phyloP scores from a whole-genome alignment of 108 stramenopile species.

The Cyclotella cryptica region DNA sequence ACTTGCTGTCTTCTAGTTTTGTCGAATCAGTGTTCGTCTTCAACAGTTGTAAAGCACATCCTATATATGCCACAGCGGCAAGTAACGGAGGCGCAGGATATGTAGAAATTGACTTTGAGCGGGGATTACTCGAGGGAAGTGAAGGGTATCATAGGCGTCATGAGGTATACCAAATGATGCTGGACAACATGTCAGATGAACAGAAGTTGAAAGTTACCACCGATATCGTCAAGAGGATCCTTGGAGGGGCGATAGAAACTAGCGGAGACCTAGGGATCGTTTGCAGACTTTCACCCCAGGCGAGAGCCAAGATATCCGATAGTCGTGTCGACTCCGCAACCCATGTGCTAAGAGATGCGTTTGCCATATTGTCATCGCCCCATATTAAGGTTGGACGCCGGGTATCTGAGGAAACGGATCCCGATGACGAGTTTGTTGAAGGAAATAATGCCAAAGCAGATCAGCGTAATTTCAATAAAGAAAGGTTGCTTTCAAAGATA shows the following conservation, averaged over 20 bases:
- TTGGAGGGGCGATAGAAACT: slow-evolving; percentile 74
- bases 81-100: slow-evolving; percentile 74
- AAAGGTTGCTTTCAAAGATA: slow-evolving; percentile 84
- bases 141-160: slow-evolving; percentile 59
- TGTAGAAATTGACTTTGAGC: slow-evolving; percentile 58
- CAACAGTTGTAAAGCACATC: slow-evolving; percentile 91
- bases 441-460: slow-evolving; percentile 58
- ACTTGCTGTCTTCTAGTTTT: slow-evolving; percentile 87
- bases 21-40: slow-evolving; percentile 93
- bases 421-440: slow-evolving; percentile 60
- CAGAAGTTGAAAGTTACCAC: slow-evolving; percentile 91
- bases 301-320: slow-evolving; percentile 17
- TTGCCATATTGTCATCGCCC: slow-evolving; percentile 67
- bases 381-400: slow-evolving; percentile 67
- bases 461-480: slow-evolving; percentile 81
- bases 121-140: slow-evolving; percentile 53
- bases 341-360: slow-evolving; percentile 73
- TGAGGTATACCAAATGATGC: slow-evolving; percentile 84
- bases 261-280: slow-evolving; percentile 70
- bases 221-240: slow-evolving; percentile 86
- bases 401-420: slow-evolving; percentile 58
- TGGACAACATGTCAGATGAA: slow-evolving; percentile 87
- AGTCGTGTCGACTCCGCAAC: slow-evolving; percentile 57
- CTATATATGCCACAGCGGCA: slow-evolving; percentile 82
- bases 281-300: slow-evolving; percentile 54